phyloP scores from a whole-genome alignment of 164 flowering plant genomes.

The Berberis vulgaris region DNA sequence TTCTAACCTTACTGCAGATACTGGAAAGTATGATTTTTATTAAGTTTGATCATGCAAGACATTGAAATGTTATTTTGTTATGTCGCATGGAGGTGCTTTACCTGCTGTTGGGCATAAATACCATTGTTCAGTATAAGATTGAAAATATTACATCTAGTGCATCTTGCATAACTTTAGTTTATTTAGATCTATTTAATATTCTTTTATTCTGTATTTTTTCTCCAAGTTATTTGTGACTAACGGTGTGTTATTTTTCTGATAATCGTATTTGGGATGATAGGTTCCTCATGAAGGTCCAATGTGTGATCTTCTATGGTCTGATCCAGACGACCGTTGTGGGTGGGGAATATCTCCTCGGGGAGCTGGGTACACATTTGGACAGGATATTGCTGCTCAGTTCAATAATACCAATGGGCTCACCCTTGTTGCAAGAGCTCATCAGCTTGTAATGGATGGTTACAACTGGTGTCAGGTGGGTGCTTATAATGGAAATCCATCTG shows the following conservation, averaged over 20 bases:
- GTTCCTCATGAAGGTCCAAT: conserved; percentile 52
- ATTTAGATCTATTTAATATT: too few relatives aligned
- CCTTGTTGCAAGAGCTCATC: conserved; percentile 43
- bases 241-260: background rate
- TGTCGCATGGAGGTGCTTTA: too few relatives aligned
- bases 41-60: too few relatives aligned
- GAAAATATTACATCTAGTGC: too few relatives aligned
- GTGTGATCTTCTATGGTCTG: conserved; percentile 50
- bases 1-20: too few relatives aligned
- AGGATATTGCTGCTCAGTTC: conserved; percentile 44
- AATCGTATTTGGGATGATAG: conserved; percentile 9
- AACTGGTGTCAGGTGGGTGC: conserved; percentile 42
- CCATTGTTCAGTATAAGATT: background rate
- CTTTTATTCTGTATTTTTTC: too few relatives aligned
- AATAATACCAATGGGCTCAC: conserved; percentile 41
- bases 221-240: background rate
- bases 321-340: conserved; percentile 43
- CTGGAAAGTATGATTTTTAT: too few relatives aligned
- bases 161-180: too few relatives aligned
- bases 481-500: background rate
- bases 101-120: too few relatives aligned
- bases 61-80: too few relatives aligned
- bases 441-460: conserved; percentile 59
- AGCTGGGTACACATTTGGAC: conserved; percentile 47
- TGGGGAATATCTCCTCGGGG: conserved; percentile 52